Conservation (phyloP, 2,329 filamentous ascomycete genomes). For the Chaetomium sp. region DNA sequence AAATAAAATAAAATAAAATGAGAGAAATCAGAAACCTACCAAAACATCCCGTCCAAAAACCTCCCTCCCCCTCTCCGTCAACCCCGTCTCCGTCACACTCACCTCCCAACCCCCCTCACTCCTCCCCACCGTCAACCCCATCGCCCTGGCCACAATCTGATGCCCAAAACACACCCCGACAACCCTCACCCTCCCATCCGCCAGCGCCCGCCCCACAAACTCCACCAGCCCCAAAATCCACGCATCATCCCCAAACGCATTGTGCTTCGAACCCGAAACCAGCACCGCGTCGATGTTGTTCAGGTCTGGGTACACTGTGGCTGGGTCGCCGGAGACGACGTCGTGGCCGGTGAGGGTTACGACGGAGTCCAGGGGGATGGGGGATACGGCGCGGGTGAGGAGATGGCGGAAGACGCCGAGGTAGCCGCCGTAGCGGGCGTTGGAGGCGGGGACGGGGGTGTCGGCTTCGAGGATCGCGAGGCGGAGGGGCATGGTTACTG, state of each 20-base stretch:
- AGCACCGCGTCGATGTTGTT: conserved; percentile 75
- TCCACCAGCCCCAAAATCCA: conserved; percentile 74
- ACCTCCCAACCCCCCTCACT: conserved; percentile 73
- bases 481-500: conserved; percentile 50
- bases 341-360: conserved; percentile 62
- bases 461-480: conserved; percentile 89
- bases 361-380: conserved; percentile 37
- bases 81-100: conserved; percentile 61
- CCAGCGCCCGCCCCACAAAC: conserved; percentile 48
- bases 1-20: neutral
- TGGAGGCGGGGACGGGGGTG: conserved; percentile 59
- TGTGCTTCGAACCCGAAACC: conserved; percentile 69
- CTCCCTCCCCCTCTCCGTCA: conserved; percentile 64
- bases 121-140: conserved; percentile 60
- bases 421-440: conserved; percentile 63
- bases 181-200: conserved; percentile 59
- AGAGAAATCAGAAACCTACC: conserved; percentile 30
- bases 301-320: conserved; percentile 60
- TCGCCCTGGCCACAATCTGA: conserved; percentile 71
- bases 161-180: conserved; percentile 84
- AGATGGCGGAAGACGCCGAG: conserved; percentile 61
- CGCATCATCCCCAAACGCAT: conserved; percentile 64
- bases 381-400: conserved; percentile 45
- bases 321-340: conserved; percentile 53
- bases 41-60: conserved; percentile 61